Conservation (phyloP, 805 yeast genomes). For the Jamesozyma jinghongensis region DNA sequence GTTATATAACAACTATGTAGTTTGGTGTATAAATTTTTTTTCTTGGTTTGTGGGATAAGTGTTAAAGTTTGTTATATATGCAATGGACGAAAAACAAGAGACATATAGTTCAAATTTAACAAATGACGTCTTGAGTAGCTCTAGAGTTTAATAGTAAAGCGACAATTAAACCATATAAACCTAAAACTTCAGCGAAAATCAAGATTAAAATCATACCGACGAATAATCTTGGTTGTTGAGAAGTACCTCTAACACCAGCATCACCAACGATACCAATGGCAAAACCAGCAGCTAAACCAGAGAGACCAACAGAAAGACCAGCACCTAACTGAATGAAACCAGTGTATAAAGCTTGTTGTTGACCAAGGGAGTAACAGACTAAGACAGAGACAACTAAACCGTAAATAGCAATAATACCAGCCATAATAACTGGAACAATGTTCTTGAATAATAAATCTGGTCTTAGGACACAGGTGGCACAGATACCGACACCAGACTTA, state of each 20-base stretch:
- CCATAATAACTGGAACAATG: conserved; percentile 97
- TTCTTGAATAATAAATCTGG: conserved; percentile 91
- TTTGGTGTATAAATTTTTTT: too few species aligned
- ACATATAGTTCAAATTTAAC: conserved; percentile 37
- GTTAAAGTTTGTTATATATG: background rate
- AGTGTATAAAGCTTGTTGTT: conserved; percentile 86
- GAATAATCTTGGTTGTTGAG: conserved; percentile 96
- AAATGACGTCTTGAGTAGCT: conserved; percentile 85
- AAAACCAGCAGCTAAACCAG: conserved; percentile 97
- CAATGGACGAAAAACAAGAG: background rate
- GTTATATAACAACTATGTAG: too few species aligned
- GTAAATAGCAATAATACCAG: conserved; percentile 98
- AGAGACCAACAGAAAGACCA: conserved; percentile 92
- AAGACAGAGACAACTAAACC: conserved; percentile 95
- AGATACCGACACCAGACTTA: conserved; percentile 97
- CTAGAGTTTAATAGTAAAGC: conserved; percentile 96
- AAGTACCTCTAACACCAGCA: conserved; percentile 98
- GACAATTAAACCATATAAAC: conserved; percentile 96
- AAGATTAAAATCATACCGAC: conserved; percentile 97
- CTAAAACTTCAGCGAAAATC: conserved; percentile 98
- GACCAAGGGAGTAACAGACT: conserved; percentile 81
- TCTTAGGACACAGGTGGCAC: conserved; percentile 95
- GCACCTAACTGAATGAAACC: conserved; percentile 98
- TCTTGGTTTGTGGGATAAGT: background rate
- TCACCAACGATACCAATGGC: conserved; percentile 99